These are phyloP conservation scores for Nannochloris sp. DNA, from an alignment of 139 green algal genomes.

Conservation along the genomic window DNA sequence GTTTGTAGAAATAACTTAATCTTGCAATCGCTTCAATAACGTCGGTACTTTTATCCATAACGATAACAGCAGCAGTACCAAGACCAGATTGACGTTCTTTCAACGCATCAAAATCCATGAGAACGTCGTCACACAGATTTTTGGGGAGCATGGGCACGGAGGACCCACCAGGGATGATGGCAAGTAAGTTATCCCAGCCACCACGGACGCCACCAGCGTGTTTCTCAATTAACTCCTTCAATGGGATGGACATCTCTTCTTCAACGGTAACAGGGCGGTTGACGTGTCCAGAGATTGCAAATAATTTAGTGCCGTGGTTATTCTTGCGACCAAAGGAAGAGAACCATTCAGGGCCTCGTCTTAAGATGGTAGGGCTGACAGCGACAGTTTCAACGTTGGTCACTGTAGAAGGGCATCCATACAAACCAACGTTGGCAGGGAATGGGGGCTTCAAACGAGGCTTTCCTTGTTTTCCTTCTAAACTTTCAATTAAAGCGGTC, in stretches of 20 bases:
- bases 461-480: conserved; percentile 31
- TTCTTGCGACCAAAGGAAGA: conserved; percentile 20
- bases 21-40: conserved; percentile 57
- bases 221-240: conserved; percentile 44
- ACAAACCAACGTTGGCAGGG: conserved; percentile 19
- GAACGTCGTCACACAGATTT: conserved; percentile 49
- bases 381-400: conserved; percentile 53
- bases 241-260: conserved; percentile 85
- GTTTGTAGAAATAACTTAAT: conserved; percentile 71
- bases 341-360: conserved; percentile 65
- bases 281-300: conserved; percentile 96
- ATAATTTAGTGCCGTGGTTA: conserved; percentile 28
- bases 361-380: conserved; percentile 93
- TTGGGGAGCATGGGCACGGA: conserved; percentile 20
- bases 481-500: conserved; percentile 20
- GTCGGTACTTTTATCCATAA: conserved; percentile 71
- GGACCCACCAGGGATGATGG: conserved; percentile 20
- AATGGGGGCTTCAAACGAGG: conserved; percentile 29
- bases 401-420: conserved; percentile 18
- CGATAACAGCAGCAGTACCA: conserved; percentile 67
- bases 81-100: conserved; percentile 52
- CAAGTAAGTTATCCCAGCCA: conserved; percentile 29
- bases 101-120: conserved; percentile 70
- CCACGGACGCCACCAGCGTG: conserved; percentile 35
- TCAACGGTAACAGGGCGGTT: conserved; percentile 98